Evolutionary conservation across 768 basidiomycete species (phyloP), one percentile per base, ranked within the genome.

Genomic region (Leccinum arenicola): DNA sequence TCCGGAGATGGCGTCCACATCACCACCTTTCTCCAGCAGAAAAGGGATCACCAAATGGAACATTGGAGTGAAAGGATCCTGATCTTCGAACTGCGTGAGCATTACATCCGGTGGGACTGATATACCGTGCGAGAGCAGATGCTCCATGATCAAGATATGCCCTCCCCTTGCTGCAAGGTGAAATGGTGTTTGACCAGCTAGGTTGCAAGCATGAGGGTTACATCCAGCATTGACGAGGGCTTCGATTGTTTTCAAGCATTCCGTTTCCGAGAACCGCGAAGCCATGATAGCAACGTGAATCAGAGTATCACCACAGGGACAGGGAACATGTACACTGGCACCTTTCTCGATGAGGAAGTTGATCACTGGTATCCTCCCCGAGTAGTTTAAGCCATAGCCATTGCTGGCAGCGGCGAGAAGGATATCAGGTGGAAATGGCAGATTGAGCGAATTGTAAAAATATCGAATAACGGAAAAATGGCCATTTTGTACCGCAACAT

Each of bases 311-410:
- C 47, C 47, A 25, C 1, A 0, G 10, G 47, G 19, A 21, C 23
- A 23, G 10, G 23, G 21, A 1, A 23, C 47, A 15, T 48, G 21
- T 23, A 48, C 11, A 48, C 6, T 48, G 11, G 47, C 21, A 0
- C 47, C 47, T 14, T 48, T 48, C 0, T 2, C 0, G 47, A 48
- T 25, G 23, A 48, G 47, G 23, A 48, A 48, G 3, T 23, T 21
- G 3, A 48, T 48, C 14, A 48, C 3, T 15, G 47, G 2, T 5
- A 45, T 11, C n/a, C n/a, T 45, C 10, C 5, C 43, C 8, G 8
- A 7, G 27, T 1, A 0, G 27, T 7, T 0, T 7, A 0, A 27
- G 0, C 8, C 0, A 7, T 1, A 0, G 8, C 27, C 0, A 7
- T 27, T 7, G 0, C 27, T 7, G 8, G 0, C 27, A 27, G 27